A percentile compares a stretch with the other conserved stretches of the same genome.
phyloP scores from a whole-genome alignment of 371 early-diverging fungal genomes.

The Syncephalastrum monosporum region DNA sequence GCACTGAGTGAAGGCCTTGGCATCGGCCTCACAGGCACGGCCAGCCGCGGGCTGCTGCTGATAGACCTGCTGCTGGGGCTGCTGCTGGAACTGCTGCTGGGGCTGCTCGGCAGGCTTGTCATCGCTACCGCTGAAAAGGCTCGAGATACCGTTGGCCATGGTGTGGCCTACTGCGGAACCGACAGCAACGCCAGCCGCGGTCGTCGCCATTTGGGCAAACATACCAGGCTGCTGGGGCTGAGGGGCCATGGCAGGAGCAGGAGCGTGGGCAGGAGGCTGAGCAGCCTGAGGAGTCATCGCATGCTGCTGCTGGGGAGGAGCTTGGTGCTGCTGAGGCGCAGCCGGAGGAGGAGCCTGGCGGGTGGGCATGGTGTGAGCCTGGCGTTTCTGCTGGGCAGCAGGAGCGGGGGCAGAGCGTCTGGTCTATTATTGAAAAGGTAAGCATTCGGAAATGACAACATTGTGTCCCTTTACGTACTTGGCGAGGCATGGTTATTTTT shows the following conservation, averaged over 20 bases:
- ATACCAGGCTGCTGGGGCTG: conserved; percentile 66
- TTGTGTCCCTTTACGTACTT: no score
- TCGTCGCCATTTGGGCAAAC: conserved; percentile 72
- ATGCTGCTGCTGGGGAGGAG: conserved; percentile 34
- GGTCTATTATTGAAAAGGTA: conserved; percentile 19
- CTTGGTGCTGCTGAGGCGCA: conserved; percentile 29
- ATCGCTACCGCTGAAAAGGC: conserved; percentile 67
- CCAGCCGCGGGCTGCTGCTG: conserved; percentile 29
- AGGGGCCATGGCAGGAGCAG: conserved; percentile 32
- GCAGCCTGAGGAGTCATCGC: conserved; percentile 32
- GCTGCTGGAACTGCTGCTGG: conserved; percentile 36
- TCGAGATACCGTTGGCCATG: conserved; percentile 69
- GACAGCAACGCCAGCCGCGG: conserved; percentile 93
- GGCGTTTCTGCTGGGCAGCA: conserved; percentile 57
- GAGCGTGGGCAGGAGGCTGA: conserved; percentile 48
- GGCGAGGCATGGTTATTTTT: no score
- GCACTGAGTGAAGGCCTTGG: conserved; percentile 84
- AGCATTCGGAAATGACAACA: no score
- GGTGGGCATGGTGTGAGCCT: conserved; percentile 69
- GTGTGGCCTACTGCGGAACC: conserved; percentile 82
- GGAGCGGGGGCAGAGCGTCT: conserved; percentile 58
- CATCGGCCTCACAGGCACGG: conserved; percentile 76
- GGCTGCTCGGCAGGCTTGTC: conserved; percentile 25
- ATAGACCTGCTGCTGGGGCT: conserved; percentile 41
- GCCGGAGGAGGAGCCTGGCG: conserved; percentile 65